These are phyloP conservation scores for Bimuria novae-zelandiae DNA, from an alignment of 2,329 filamentous ascomycete genomes.

Conservation along the genomic window DNA sequence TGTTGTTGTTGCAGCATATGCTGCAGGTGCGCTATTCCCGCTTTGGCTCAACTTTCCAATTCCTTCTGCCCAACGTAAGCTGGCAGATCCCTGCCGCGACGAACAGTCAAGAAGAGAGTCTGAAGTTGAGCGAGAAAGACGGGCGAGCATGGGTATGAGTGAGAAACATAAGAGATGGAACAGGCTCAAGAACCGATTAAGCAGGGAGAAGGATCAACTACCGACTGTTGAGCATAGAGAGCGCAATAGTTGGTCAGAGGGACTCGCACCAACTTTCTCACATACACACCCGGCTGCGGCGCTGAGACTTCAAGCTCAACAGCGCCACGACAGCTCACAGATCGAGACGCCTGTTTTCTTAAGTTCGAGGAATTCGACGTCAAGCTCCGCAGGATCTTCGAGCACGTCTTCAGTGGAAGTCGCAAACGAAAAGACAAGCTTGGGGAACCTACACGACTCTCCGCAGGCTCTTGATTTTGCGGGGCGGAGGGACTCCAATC, in stretches of 20 bases:
- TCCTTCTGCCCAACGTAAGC: constrained; percentile 47
- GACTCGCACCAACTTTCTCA: neutral
- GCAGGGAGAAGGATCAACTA: constrained; percentile 25
- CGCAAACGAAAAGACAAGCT: neutral
- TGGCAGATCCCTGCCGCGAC: constrained; percentile 56
- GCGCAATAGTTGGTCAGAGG: constrained; percentile 37
- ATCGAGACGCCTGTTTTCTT: constrained; percentile 1
- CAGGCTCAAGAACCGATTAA: constrained; percentile 28
- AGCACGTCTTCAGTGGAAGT: neutral
- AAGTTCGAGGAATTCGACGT: neutral
- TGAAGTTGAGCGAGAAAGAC: constrained; percentile 27
- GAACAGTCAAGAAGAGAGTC: constrained; percentile 34
- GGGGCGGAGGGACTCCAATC: neutral
- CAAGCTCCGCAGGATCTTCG: neutral
- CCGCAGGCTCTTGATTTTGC: neutral
- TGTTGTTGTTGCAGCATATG: constrained; percentile 58
- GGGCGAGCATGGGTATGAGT: constrained; percentile 20
- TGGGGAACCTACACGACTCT: neutral
- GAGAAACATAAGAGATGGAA: constrained; percentile 28
- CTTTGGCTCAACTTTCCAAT: constrained; percentile 58
- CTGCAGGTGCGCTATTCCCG: constrained; percentile 57
- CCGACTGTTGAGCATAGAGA: constrained; percentile 40
- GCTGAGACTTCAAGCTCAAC: neutral
- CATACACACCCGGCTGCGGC: neutral
- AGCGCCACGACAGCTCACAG: constrained; percentile 3